Base-by-base conservation (phyloP, 177 flowering plant species). In the Vitis hybrid region DNA sequence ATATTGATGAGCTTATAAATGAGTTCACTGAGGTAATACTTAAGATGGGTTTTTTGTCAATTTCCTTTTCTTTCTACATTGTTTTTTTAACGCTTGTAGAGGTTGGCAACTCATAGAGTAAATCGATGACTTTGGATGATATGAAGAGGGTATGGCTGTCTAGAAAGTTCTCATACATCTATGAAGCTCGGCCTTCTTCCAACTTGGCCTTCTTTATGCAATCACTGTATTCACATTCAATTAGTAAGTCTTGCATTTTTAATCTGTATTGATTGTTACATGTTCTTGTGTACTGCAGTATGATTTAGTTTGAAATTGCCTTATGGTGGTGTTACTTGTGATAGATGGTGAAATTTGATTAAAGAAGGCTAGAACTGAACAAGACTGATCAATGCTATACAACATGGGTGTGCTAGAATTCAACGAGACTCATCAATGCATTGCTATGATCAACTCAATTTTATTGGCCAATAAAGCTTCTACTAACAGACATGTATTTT, bases 191-290 rank as follows among this genome's bases (percentile, higher is more conserved):
- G 59, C 97, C 96, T 70, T 72, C 86, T 7, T 69, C 75, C 62
- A 82, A 89, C 58, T 72, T 83, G 76, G 83, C 80, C 56, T 80
- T 87, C 72, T 90, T 90, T 74, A 90, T 94, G 97, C 99, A 94
- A 75, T 81, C 95, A 5, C 52, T 94, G 15, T 94, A 84, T 75
- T 80, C 86, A 15, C 93, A 90, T 75, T 76, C 87, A 9, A 81
- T 89, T 57, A 80, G 97, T 92, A 85, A 12, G 87, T 24, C 30
- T 10, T 6, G 10, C 52, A 16, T 52, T 71, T 14, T 24, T 6
- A 6, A 4, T 18, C 14, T 9, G 27, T 8, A 15, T 72, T 51
- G 35, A 27, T 3, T 35, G 13, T 46, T 3, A 21, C 52, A 15
- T 19, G 2, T 51, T 8, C 35, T 3, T 11, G 16, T 18, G 46